Evolutionary conservation across 2,329 filamentous ascomycete species (phyloP).

Genomic region (Drechmeria coniospora): DNA sequence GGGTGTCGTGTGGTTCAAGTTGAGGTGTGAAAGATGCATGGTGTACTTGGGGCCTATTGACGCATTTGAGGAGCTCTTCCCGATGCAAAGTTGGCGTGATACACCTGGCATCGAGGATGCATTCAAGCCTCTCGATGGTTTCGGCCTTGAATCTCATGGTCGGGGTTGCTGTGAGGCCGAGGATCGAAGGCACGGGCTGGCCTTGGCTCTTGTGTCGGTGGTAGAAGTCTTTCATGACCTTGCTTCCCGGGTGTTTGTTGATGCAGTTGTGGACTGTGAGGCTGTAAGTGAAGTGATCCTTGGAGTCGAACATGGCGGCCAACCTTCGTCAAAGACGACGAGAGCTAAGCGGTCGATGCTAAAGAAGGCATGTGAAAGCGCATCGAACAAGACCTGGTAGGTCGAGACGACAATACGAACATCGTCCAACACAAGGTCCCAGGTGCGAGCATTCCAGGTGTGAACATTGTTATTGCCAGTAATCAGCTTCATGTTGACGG

Average conservation of each 20-base stretch:
- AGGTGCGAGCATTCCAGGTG: slow-evolving; percentile 53
- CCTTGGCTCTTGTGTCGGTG: slow-evolving; percentile 27
- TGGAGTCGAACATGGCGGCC: slow-evolving; percentile 3
- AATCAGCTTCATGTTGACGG: slow-evolving; percentile 44
- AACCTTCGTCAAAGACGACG: slow-evolving; percentile 74
- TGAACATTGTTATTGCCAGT: slow-evolving; percentile 56
- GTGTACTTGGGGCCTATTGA: slow-evolving; percentile 47
- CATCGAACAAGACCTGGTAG: slow-evolving; percentile 58
- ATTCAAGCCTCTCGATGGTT: slow-evolving; percentile 47
- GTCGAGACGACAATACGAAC: slow-evolving; percentile 65
- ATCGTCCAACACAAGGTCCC: slow-evolving; percentile 50
- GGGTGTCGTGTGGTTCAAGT: slow-evolving; percentile 9
- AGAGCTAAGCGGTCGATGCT: slow-evolving; percentile 46
- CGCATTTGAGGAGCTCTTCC: slow-evolving; percentile 51
- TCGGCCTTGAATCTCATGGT: slow-evolving; percentile 42
- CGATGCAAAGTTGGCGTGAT: slow-evolving; percentile 53
- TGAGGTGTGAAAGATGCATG: slow-evolving; percentile 16
- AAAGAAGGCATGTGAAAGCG: slow-evolving; percentile 60
- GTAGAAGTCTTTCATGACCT: slow-evolving; percentile 62
- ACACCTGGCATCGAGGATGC: slow-evolving; percentile 53
- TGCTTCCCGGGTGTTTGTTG: slow-evolving; percentile 45
- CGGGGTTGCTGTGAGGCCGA: slow-evolving; percentile 72
- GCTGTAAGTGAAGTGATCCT: slow-evolving; percentile 3
- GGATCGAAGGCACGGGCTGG: slow-evolving; percentile 41
- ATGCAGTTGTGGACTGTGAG: slow-evolving; percentile 54